Conservation (phyloP, 2,329 filamentous ascomycete species). For the Verticillium isaacii region DNA sequence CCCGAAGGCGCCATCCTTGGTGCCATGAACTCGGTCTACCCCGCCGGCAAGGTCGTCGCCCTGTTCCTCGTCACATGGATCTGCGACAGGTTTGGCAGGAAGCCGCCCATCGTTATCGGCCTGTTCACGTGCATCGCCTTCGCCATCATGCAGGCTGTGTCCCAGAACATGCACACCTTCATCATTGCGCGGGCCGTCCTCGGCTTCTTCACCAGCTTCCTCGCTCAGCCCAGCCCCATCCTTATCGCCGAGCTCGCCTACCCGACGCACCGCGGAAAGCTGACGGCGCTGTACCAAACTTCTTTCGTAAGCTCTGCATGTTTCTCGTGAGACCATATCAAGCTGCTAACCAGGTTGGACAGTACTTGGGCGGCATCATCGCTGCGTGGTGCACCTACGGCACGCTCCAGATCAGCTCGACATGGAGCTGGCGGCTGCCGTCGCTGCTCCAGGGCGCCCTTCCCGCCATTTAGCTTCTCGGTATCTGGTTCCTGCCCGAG, state of each 20-base stretch:
- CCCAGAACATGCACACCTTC: slow-evolving; percentile 20
- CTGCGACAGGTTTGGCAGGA: slow-evolving; percentile 34
- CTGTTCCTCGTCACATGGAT: slow-evolving; percentile 28
- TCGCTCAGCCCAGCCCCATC: slow-evolving; percentile 24
- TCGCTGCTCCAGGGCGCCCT: slow-evolving; percentile 18
- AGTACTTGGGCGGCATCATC: slow-evolving; percentile 23
- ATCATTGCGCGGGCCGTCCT: slow-evolving; percentile 24
- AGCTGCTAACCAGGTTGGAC: not conserved
- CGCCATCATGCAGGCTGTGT: slow-evolving; percentile 25
- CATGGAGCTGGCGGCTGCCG: slow-evolving; percentile 22
- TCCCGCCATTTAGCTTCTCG: slow-evolving; percentile 17
- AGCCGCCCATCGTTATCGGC: slow-evolving; percentile 28
- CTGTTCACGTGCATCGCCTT: slow-evolving; percentile 22
- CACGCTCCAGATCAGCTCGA: slow-evolving; percentile 16
- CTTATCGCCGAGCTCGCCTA: slow-evolving; percentile 28
- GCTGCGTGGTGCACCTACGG: slow-evolving; percentile 23
- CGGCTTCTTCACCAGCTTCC: slow-evolving; percentile 24
- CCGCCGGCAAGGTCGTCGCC: slow-evolving; percentile 31
- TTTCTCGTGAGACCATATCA: not conserved
- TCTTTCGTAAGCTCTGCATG: slow-evolving; percentile 16
- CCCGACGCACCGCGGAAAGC: slow-evolving; percentile 25
- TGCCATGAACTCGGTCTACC: slow-evolving; percentile 29
- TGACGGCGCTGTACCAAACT: slow-evolving; percentile 27
- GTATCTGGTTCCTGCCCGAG: slow-evolving; percentile 19
- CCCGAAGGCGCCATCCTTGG: slow-evolving; percentile 29